Evolutionary conservation across 257 asterid species (phyloP).

Genomic region (Knoxia roxburghii): DNA sequence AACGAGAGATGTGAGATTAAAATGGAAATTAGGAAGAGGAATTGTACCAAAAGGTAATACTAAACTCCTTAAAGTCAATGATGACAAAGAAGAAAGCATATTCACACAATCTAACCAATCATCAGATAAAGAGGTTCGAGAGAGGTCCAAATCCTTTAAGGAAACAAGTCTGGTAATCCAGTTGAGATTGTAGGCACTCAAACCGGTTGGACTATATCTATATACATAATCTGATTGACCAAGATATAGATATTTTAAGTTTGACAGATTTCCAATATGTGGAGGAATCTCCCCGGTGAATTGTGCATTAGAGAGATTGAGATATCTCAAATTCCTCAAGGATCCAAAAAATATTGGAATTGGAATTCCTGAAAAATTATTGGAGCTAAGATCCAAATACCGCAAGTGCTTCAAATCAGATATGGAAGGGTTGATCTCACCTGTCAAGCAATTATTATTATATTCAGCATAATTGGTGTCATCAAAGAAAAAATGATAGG

Average conservation of each 20-base stretch:
- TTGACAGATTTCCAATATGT: constrained; percentile 22
- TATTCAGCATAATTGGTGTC: background rate
- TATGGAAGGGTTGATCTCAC: constrained; percentile 20
- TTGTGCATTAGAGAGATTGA: constrained; percentile 21
- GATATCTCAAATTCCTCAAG: constrained; percentile 14
- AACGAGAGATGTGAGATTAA: constrained; percentile 18
- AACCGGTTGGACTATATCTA: background rate
- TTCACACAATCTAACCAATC: constrained; percentile 10
- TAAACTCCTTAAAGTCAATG: background rate
- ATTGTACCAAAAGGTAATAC: background rate
- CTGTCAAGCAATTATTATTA: constrained; percentile 8
- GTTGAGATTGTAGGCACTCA: constrained; percentile 5
- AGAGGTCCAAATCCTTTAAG: constrained; percentile 17
- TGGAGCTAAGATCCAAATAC: constrained; percentile 28
- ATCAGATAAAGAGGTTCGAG: background rate
- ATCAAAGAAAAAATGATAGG: too few species aligned
- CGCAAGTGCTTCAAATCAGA: constrained; percentile 9
- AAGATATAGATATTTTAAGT: constrained; percentile 12
- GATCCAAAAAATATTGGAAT: constrained; percentile 25
- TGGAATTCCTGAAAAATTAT: constrained; percentile 13
- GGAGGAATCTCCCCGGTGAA: constrained; percentile 22
- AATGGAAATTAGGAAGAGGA: background rate
- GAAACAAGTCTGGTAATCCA: constrained; percentile 15
- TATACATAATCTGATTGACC: background rate
- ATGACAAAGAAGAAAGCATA: constrained; percentile 11